Conservation (phyloP, 2,329 filamentous ascomycete species). For the Hypoxylon sp. region DNA sequence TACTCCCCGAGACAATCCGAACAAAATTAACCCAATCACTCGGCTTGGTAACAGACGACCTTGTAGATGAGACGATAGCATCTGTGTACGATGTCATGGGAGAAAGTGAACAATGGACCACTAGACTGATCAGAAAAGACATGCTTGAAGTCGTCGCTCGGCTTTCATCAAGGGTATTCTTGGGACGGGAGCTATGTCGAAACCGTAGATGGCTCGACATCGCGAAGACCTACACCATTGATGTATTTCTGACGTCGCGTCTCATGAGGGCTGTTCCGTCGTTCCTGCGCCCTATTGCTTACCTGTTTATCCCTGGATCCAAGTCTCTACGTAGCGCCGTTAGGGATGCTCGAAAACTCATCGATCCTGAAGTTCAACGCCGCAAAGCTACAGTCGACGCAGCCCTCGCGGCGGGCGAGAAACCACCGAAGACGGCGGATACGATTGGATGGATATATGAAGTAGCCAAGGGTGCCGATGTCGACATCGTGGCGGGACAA, state of each 20-base stretch:
- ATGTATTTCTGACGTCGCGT: constrained; percentile 49
- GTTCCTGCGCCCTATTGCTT: constrained; percentile 52
- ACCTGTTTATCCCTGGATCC: constrained; percentile 55
- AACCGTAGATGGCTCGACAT: constrained; percentile 58
- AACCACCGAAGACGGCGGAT: constrained; percentile 49
- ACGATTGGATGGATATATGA: constrained; percentile 56
- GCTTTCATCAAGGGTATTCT: constrained; percentile 59
- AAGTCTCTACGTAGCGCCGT: constrained; percentile 50
- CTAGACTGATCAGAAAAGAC: constrained; percentile 47
- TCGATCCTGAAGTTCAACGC: constrained; percentile 45
- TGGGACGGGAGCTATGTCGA: constrained; percentile 55
- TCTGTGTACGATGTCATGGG: constrained; percentile 48
- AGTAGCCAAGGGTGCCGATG: constrained; percentile 43
- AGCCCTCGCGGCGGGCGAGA: constrained; percentile 40
- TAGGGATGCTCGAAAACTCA: constrained; percentile 48
- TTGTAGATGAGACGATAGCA: constrained; percentile 48
- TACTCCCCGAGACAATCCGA: constrained; percentile 45
- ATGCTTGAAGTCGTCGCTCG: constrained; percentile 57
- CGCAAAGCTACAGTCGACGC: constrained; percentile 43
- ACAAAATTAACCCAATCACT: constrained; percentile 48
- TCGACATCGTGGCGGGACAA: constrained; percentile 48
- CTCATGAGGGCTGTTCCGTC: constrained; percentile 53
- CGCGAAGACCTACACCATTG: constrained; percentile 53
- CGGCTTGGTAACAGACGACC: constrained; percentile 46
- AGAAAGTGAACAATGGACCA: constrained; percentile 50